Base-by-base conservation (phyloP, 768 basidiomycete species). In the Calvatia gigantea region DNA sequence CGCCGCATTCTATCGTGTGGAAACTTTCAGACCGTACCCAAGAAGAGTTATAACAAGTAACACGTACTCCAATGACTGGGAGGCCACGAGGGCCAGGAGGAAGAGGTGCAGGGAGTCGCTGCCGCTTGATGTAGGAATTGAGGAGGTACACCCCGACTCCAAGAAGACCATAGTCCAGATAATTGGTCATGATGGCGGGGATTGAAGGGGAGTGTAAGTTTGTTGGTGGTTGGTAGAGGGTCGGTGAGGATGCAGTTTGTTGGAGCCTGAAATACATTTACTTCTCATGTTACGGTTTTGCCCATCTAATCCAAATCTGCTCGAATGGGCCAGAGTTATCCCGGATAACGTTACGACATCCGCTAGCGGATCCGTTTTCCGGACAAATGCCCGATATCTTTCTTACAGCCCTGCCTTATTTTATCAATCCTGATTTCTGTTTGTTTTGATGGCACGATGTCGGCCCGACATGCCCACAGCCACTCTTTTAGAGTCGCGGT, bases 71-170 rank as follows among this genome's bases (percentile, higher is more conserved):
- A 54, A 78, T 58, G 39, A 76, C 35, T 4, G 77, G 77, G 23
- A 74, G 59, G 14, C 75, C 75, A 44, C 64, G 66, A 1, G 77
- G 76, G 5, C 75, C 75, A 19, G 76, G 76, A 14, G 75, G 74
- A 8, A 74, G 65, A 19, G 64, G 43, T 55, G 62, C 59, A 48
- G 61, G 56, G 39, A 69, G 59, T 54, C 68, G 51, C 41, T 60
- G 51, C 46, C 47, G 58, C 44, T 65, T 29, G 41, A 69, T 46
- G 17, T 58, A 62, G 29, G 57, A 48, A 27, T 56, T 49, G 38
- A 64, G 29, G 4, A 68, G 12, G 33, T 60, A 64, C 2, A 64
- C 43, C 11, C 60, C 63, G 33, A 57, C 50, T 4, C 57, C 62
- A 17, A 64, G 43, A 11, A 61, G 49, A 43, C 59, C 37, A 51